Conservation (phyloP, 176 grass and related monocot species). For the Aegilops umbellulata region DNA sequence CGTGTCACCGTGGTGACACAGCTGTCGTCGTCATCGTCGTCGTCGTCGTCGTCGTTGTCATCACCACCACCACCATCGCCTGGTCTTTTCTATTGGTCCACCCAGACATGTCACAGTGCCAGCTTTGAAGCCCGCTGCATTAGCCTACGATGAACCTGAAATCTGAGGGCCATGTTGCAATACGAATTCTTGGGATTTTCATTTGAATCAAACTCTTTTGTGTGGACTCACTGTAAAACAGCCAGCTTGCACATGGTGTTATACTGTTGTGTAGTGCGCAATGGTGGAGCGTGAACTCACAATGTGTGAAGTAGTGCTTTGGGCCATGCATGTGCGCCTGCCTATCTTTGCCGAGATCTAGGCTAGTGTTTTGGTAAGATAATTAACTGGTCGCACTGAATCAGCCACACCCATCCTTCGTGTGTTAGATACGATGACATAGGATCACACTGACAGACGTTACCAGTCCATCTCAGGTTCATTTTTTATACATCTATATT, state of each 20-base stretch:
- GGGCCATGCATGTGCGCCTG: neutral
- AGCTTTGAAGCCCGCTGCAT: slow-evolving; percentile 18
- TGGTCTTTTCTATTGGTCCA: neutral
- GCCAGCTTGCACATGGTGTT: neutral
- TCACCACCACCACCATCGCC: neutral
- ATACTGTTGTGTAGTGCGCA: neutral
- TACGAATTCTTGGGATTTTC: neutral
- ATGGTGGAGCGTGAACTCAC: neutral
- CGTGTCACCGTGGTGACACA: no score
- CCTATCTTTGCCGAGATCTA: neutral
- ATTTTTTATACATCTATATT: neutral
- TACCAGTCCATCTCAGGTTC: neutral
- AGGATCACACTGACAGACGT: neutral
- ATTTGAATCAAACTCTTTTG: neutral
- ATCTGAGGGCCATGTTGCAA: neutral
- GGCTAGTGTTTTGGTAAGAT: neutral
- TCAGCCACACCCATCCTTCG: neutral
- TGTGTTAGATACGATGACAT: neutral
- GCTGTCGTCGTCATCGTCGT: neutral
- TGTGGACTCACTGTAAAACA: no score
- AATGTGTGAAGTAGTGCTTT: neutral
- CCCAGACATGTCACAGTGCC: slow-evolving; percentile 7
- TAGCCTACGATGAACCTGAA: neutral
- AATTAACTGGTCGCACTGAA: neutral
- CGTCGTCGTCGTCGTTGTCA: neutral